Percentiles rank a stretch among this genome's conserved stretches.
Evolutionary conservation across 2,329 filamentous ascomycete species (phyloP).

Genomic region (Colletotrichum destructivum): DNA sequence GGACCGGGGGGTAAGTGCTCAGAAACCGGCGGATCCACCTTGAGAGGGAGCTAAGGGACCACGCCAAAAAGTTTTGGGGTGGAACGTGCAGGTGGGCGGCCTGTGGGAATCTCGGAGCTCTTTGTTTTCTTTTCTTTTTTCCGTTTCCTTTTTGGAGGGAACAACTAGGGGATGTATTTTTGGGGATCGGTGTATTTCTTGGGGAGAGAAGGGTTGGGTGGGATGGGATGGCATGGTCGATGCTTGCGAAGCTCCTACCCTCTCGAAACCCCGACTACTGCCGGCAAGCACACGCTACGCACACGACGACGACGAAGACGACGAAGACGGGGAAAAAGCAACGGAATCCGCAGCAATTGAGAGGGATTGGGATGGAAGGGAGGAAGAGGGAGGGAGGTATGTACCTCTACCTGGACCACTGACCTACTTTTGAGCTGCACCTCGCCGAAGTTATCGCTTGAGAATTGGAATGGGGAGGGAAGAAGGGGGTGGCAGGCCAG

Average conservation of each 20-base stretch:
- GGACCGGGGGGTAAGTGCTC: conserved; percentile 30
- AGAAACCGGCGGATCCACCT: conserved; percentile 36
- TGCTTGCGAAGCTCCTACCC: conserved; percentile 10
- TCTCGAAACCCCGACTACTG: background rate
- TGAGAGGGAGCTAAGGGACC: conserved; percentile 41
- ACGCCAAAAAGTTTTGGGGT: conserved; percentile 43
- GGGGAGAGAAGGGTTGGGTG: background rate
- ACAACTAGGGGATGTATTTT: conserved; percentile 3
- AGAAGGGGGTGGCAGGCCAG: conserved; percentile 31
- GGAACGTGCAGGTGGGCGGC: conserved; percentile 30
- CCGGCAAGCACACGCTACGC: conserved; percentile 4
- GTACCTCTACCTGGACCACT: conserved; percentile 19
- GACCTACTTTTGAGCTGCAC: conserved; percentile 10
- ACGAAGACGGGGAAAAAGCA: background rate
- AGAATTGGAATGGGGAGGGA: conserved; percentile 23
- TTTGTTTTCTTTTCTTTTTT: background rate
- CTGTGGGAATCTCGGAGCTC: conserved; percentile 37
- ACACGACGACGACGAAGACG: background rate
- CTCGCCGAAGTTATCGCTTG: conserved; percentile 33
- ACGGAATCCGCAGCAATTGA: background rate
- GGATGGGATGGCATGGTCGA: background rate
- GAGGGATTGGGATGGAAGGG: background rate
- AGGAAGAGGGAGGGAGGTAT: conserved; percentile 11
- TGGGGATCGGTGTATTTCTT: conserved; percentile 3
- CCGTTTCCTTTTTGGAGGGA: conserved; percentile 4